Conservation (phyloP, 768 basidiomycete species). For the Rhodosporidiobolus sp. region DNA sequence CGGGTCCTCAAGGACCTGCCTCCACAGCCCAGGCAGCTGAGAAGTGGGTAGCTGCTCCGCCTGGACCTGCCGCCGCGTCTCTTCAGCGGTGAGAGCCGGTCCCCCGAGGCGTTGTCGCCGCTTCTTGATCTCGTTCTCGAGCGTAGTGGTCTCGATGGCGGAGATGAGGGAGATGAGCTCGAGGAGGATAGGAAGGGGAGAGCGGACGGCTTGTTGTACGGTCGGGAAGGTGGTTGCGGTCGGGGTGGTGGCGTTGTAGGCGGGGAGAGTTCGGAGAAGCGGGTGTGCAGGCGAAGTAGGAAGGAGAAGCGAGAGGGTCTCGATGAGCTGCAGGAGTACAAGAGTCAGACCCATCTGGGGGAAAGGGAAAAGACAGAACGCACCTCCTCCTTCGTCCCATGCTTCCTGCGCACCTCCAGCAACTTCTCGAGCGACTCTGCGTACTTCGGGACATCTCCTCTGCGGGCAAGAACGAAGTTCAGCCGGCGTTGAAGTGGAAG, state of each 20-base stretch:
- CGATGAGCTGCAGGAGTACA: conserved; percentile 57
- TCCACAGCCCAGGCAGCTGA: conserved; percentile 69
- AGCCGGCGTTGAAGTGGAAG: neutral
- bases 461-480: conserved; percentile 44
- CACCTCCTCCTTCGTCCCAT: conserved; percentile 64
- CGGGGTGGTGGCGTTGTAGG: conserved; percentile 73
- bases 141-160: conserved; percentile 58
- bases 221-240: conserved; percentile 59
- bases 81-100: conserved; percentile 38
- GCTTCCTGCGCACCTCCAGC: conserved; percentile 60
- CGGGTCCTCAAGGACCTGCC: conserved; percentile 77
- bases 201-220: conserved; percentile 60
- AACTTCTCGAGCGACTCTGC: conserved; percentile 77
- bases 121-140: conserved; percentile 69
- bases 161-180: conserved; percentile 68
- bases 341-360: conserved; percentile 1
- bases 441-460: conserved; percentile 71
- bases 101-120: conserved; percentile 69
- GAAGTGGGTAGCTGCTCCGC: conserved; percentile 42
- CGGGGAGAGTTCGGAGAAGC: conserved; percentile 64
- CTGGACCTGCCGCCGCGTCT: conserved; percentile 44
- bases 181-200: conserved; percentile 67
- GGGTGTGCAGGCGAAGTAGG: conserved; percentile 66
- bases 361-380: conserved; percentile 4
- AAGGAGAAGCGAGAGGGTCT: conserved; percentile 66